phyloP scores from a whole-genome alignment of 768 basidiomycete genomes.

The Tulasnella sp. region DNA sequence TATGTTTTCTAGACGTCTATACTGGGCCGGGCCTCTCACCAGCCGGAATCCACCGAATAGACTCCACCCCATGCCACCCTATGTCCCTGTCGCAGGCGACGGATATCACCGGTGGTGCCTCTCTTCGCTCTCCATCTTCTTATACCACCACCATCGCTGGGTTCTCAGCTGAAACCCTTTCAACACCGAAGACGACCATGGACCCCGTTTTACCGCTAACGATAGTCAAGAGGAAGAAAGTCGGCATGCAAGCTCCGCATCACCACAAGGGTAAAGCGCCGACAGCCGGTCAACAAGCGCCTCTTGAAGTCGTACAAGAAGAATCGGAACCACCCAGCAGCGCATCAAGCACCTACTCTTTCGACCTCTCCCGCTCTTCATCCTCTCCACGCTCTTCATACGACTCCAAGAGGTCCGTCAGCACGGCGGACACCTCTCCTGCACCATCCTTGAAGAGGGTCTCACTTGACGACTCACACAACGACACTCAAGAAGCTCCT shows the following conservation, averaged over 20 bases:
- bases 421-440: background rate
- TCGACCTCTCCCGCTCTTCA: background rate
- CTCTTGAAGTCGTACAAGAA: constrained; percentile 5
- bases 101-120: background rate
- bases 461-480: background rate
- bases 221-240: constrained; percentile 10
- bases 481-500: background rate
- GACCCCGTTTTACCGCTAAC: background rate
- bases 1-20: background rate
- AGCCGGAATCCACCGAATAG: background rate
- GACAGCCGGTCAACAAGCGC: background rate
- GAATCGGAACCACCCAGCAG: background rate
- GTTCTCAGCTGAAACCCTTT: background rate
- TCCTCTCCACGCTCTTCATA: background rate
- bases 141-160: constrained; percentile 1
- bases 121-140: background rate
- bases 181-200: background rate
- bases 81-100: constrained; percentile 16
- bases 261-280: background rate
- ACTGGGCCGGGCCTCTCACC: background rate
- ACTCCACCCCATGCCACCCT: constrained; percentile 5
- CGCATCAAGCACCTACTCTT: constrained; percentile 12
- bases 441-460: background rate
- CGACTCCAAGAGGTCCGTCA: background rate
- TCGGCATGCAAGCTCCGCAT: background rate